phyloP scores from a whole-genome alignment of 1,139 yeast species.

The Hyphopichia burtonii region DNA sequence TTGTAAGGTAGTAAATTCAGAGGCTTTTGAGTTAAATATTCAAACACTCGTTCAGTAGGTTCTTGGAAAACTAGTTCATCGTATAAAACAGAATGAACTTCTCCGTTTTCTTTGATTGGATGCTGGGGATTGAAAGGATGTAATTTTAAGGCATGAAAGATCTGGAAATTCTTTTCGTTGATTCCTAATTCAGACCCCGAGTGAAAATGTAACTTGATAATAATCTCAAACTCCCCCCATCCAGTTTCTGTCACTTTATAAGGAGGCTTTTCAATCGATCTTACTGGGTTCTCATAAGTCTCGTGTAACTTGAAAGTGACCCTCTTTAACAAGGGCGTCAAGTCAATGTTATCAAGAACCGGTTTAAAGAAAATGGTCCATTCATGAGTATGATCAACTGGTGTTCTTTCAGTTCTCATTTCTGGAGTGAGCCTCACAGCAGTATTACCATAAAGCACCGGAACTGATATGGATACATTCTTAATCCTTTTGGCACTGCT shows the following conservation, averaged over 20 bases:
- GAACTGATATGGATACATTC: slow-evolving; percentile 79
- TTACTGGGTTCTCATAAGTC: slow-evolving; percentile 80
- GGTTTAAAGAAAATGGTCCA: slow-evolving; percentile 96
- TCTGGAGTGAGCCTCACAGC: slow-evolving; percentile 71
- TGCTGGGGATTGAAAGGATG: slow-evolving; percentile 76
- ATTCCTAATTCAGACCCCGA: slow-evolving; percentile 63
- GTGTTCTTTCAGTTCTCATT: slow-evolving; percentile 65
- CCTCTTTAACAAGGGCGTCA: slow-evolving; percentile 80
- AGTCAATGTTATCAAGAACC: slow-evolving; percentile 71
- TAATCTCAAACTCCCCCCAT: slow-evolving; percentile 98
- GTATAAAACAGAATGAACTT: slow-evolving; percentile 66
- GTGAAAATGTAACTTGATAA: slow-evolving; percentile 81
- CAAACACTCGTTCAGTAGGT: slow-evolving; percentile 89
- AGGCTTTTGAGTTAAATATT: slow-evolving; percentile 70
- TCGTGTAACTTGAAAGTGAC: slow-evolving; percentile 95
- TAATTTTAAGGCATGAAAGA: slow-evolving; percentile 85
- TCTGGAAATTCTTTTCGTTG: slow-evolving; percentile 80
- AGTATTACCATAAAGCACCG: slow-evolving; percentile 83
- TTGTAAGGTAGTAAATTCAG: slow-evolving; percentile 70
- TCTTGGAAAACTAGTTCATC: slow-evolving; percentile 95
- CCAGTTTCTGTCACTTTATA: slow-evolving; percentile 97
- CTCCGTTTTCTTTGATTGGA: slow-evolving; percentile 41
- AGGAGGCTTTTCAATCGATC: slow-evolving; percentile 87
- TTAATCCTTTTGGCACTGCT: slow-evolving; percentile 39
- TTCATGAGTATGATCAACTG: slow-evolving; percentile 87